Evolutionary conservation across 768 basidiomycete genomes (phyloP).

Genomic region (Mycena pura): DNA sequence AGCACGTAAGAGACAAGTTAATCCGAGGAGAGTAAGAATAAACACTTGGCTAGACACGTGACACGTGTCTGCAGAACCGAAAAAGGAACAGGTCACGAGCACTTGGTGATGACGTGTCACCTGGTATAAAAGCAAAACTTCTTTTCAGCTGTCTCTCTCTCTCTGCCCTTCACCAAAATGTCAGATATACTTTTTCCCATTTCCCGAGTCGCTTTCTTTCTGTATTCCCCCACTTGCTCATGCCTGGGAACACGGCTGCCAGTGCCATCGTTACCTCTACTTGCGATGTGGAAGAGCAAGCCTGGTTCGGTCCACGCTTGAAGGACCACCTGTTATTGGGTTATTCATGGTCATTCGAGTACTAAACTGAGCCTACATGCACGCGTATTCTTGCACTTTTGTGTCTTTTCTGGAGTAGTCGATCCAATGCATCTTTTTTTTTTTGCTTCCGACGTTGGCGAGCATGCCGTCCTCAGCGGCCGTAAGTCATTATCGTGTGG

Average conservation of each 20-base stretch:
- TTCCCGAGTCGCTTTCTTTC: background rate
- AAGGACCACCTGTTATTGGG: slow-evolving; percentile 55
- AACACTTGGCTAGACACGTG: too few relatives aligned
- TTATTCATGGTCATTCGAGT: slow-evolving; percentile 70
- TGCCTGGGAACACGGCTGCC: slow-evolving; percentile 80
- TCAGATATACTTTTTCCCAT: background rate
- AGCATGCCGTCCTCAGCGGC: background rate
- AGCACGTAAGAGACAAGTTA: too few relatives aligned
- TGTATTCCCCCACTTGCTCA: slow-evolving; percentile 60
- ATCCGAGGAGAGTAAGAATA: too few relatives aligned
- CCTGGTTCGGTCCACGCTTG: slow-evolving; percentile 76
- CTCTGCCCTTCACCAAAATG: background rate
- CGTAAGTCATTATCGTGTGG: slow-evolving; percentile 32
- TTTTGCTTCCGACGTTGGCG: too few relatives aligned
- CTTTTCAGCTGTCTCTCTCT: too few relatives aligned
- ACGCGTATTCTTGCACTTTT: background rate
- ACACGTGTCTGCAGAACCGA: too few relatives aligned
- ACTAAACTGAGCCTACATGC: slow-evolving; percentile 71
- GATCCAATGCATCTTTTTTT: background rate
- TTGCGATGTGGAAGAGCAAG: slow-evolving; percentile 73
- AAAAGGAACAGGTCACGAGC: too few relatives aligned
- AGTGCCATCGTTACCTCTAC: slow-evolving; percentile 83
- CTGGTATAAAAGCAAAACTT: too few relatives aligned
- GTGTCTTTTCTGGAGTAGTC: background rate
- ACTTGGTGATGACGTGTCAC: too few relatives aligned